These are phyloP conservation scores for Leucocoprinus birnbaumii DNA, from an alignment of 768 basidiomycete genomes.

Conservation along the genomic window DNA sequence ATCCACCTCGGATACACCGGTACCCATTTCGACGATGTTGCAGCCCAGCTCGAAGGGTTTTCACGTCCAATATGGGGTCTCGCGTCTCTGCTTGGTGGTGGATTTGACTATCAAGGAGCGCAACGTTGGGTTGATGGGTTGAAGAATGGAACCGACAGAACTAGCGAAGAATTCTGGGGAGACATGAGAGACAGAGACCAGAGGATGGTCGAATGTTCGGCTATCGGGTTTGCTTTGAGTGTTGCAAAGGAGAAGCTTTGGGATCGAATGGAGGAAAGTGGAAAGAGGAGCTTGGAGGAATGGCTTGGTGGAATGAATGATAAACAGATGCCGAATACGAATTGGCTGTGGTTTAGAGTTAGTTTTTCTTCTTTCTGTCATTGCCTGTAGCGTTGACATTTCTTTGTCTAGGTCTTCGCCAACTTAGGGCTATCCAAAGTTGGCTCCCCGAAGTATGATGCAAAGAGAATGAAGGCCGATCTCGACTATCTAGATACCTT, in stretches of 20 bases:
- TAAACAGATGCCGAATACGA: constrained; percentile 82
- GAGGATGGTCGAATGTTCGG: constrained; percentile 80
- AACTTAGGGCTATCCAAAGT: constrained; percentile 69
- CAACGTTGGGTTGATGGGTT: constrained; percentile 67
- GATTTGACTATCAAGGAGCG: constrained; percentile 54
- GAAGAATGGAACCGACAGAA: constrained; percentile 64
- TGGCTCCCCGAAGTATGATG: constrained; percentile 54
- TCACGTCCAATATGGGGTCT: constrained; percentile 78
- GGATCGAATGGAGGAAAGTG: constrained; percentile 51
- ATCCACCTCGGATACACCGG: constrained; percentile 68
- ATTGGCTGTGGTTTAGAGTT: constrained; percentile 82
- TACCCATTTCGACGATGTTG: constrained; percentile 70
- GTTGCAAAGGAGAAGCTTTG: constrained; percentile 64
- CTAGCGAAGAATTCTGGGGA: constrained; percentile 72
- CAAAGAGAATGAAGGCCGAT: constrained; percentile 66
- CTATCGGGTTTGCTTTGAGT: constrained; percentile 69
- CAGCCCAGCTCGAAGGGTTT: constrained; percentile 75
- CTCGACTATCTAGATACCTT: constrained; percentile 77
- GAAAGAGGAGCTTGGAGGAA: constrained; percentile 53
- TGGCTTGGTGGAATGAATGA: constrained; percentile 80
- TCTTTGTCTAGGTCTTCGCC: constrained; percentile 54
- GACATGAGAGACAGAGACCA: constrained; percentile 73
- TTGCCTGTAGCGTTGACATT: neutral
- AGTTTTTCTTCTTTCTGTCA: constrained; percentile 16
- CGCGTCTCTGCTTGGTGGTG: constrained; percentile 62